Percentiles rank a stretch among this genome's conserved stretches.
Evolutionary conservation across 1,284 basidiomycete species (phyloP).

Genomic region (Erythrobasidium hasegawianum): DNA sequence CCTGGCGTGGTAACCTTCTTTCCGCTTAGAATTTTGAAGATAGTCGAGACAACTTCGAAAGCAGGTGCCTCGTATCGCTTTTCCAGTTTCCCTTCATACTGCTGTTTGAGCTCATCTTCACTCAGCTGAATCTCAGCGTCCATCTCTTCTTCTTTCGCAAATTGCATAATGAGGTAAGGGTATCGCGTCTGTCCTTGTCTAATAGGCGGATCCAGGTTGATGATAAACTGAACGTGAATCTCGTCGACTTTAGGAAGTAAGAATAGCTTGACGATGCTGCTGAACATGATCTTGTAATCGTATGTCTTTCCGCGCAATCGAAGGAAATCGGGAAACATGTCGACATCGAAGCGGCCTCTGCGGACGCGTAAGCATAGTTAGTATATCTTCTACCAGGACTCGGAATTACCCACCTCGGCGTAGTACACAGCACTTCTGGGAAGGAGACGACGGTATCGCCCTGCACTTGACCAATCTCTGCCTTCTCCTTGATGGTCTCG

Average conservation of each 20-base stretch:
- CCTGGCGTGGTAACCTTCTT: conserved; percentile 86
- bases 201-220: conserved; percentile 86
- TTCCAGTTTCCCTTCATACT: conserved; percentile 73
- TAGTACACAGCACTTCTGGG: conserved; percentile 90
- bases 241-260: conserved; percentile 91
- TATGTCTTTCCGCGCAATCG: conserved; percentile 95
- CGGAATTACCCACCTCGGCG: conserved; percentile 59
- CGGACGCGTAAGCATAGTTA: too few species aligned
- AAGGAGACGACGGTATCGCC: conserved; percentile 94
- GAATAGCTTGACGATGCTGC: conserved; percentile 84
- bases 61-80: conserved; percentile 90
- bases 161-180: conserved; percentile 97
- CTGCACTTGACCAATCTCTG: conserved; percentile 85
- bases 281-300: conserved; percentile 96
- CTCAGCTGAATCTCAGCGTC: conserved; percentile 91
- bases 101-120: conserved; percentile 59
- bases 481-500: conserved; percentile 92
- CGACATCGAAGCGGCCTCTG: conserved; percentile 92
- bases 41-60: conserved; percentile 89
- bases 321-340: conserved; percentile 93
- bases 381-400: too few species aligned
- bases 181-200: conserved; percentile 98
- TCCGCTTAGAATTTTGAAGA: conserved; percentile 84
- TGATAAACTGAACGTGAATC: conserved; percentile 90
- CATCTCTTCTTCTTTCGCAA: conserved; percentile 92